phyloP scores from a whole-genome alignment of 805 yeast species.

The Metschnikowia baotianmanensis region DNA sequence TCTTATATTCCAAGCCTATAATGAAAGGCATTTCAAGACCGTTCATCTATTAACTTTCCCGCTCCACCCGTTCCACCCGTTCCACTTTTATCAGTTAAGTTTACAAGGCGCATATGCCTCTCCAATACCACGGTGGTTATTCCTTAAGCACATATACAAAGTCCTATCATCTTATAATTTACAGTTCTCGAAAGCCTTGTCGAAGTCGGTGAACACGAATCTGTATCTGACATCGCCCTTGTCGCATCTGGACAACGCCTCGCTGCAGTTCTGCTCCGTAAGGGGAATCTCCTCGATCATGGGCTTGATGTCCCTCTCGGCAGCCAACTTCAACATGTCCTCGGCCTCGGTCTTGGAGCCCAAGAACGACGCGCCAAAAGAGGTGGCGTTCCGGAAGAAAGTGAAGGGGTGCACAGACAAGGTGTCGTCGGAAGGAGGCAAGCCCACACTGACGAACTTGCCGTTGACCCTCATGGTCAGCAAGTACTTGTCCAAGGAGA shows the following conservation, averaged over 20 bases:
- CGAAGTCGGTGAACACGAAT: slow-evolving; percentile 57
- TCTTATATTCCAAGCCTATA: no score
- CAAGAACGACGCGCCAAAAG: slow-evolving; percentile 56
- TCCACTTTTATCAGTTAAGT: no score
- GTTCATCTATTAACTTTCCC: not conserved
- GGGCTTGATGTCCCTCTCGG: slow-evolving; percentile 53
- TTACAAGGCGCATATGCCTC: no score
- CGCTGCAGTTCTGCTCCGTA: slow-evolving; percentile 48
- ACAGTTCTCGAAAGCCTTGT: slow-evolving; percentile 37
- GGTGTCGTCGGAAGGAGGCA: slow-evolving; percentile 49
- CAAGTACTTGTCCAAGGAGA: slow-evolving; percentile 50
- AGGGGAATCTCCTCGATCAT: slow-evolving; percentile 63
- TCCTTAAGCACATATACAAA: slow-evolving; percentile 1
- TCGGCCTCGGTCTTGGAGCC: slow-evolving; percentile 64
- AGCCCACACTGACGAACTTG: slow-evolving; percentile 61
- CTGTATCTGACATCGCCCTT: slow-evolving; percentile 61
- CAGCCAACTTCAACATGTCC: slow-evolving; percentile 65
- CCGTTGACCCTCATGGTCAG: slow-evolving; percentile 55
- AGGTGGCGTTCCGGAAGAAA: slow-evolving; percentile 49
- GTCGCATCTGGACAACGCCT: slow-evolving; percentile 54
- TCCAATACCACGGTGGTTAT: slow-evolving; percentile 4
- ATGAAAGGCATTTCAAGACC: no score
- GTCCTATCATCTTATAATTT: not conserved
- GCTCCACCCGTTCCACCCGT: not conserved
- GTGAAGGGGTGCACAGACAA: slow-evolving; percentile 49